Conservation (phyloP, 208 protist genomes). For the Lotmaria passim region DNA sequence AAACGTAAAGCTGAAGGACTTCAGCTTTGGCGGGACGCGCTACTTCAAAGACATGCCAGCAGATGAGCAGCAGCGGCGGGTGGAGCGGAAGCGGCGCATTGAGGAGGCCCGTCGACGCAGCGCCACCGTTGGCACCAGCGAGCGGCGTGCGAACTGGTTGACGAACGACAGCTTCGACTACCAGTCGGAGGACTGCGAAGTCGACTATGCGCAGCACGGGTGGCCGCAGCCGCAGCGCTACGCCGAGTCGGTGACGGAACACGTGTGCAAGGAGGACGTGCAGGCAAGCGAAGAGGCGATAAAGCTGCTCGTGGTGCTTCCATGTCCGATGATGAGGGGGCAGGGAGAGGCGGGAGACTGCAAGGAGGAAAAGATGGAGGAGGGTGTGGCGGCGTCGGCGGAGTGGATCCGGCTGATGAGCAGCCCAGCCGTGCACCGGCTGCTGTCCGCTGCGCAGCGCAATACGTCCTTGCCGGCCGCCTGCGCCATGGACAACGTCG, state of each 20-base stretch:
- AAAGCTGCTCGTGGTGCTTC: constrained; percentile 47
- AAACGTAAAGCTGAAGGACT: constrained; percentile 93
- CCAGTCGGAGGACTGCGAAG: constrained; percentile 71
- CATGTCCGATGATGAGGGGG: background rate
- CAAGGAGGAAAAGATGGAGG: background rate
- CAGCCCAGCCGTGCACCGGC: constrained; percentile 35
- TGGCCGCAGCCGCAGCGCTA: constrained; percentile 58
- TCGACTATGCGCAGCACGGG: constrained; percentile 65
- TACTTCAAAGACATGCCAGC: constrained; percentile 91
- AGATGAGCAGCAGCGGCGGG: constrained; percentile 68
- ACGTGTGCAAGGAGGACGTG: constrained; percentile 8
- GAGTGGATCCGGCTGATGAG: constrained; percentile 44
- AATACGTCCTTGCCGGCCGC: constrained; percentile 18
- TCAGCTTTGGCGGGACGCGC: constrained; percentile 88
- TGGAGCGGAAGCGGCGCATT: constrained; percentile 57
- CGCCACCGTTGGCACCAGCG: background rate
- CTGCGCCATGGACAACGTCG: constrained; percentile 14
- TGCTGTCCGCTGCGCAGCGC: constrained; percentile 20
- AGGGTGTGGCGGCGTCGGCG: constrained; percentile 11
- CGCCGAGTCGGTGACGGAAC: constrained; percentile 31
- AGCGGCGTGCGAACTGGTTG: constrained; percentile 55
- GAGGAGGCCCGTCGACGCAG: constrained; percentile 67
- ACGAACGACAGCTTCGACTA: constrained; percentile 90
- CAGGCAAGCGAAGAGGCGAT: background rate
- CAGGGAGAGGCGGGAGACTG: background rate